Conservation (phyloP, 305 asterid genomes). For the Ilex paraguariensis region DNA sequence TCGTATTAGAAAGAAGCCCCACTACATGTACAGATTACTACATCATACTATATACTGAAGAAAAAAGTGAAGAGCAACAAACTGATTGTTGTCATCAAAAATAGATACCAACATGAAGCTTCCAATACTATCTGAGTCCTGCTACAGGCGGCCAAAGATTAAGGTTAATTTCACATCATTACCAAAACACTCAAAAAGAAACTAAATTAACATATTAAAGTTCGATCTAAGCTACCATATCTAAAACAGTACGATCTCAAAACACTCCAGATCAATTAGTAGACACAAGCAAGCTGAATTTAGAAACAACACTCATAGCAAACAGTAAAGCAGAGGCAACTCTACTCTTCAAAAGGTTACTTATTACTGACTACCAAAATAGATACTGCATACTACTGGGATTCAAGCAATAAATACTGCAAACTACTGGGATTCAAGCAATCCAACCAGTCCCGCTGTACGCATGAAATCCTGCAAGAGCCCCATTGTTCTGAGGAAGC, state of each 20-base stretch:
- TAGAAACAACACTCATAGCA: conserved; percentile 48
- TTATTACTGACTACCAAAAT: conserved; percentile 52
- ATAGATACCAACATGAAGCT: neutral
- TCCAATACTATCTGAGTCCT: conserved; percentile 13
- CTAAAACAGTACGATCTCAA: conserved; percentile 37
- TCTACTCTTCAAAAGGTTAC: conserved; percentile 44
- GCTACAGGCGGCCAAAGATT: conserved; percentile 16
- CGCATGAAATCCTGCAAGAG: conserved; percentile 40
- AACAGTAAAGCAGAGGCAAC: conserved; percentile 30
- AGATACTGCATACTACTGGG: conserved; percentile 36
- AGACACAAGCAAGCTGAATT: conserved; percentile 38
- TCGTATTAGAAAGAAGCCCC: conserved; percentile 14
- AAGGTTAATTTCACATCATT: conserved; percentile 14
- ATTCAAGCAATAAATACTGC: conserved; percentile 32
- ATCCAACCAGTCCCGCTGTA: conserved; percentile 46
- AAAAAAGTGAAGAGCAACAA: too few species aligned
- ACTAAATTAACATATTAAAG: conserved; percentile 14
- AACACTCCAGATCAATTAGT: conserved; percentile 40
- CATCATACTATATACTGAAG: too few species aligned
- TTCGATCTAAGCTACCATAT: conserved; percentile 33
- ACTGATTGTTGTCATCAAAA: too few species aligned
- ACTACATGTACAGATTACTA: neutral
- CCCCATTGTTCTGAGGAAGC: conserved; percentile 28
- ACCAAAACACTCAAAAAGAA: conserved; percentile 22
- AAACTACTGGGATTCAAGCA: conserved; percentile 44